A percentile compares a stretch with the other conserved stretches of the same genome.
phyloP scores from a whole-genome alignment of 306 rosid genomes.

The Quercus cerris region DNA sequence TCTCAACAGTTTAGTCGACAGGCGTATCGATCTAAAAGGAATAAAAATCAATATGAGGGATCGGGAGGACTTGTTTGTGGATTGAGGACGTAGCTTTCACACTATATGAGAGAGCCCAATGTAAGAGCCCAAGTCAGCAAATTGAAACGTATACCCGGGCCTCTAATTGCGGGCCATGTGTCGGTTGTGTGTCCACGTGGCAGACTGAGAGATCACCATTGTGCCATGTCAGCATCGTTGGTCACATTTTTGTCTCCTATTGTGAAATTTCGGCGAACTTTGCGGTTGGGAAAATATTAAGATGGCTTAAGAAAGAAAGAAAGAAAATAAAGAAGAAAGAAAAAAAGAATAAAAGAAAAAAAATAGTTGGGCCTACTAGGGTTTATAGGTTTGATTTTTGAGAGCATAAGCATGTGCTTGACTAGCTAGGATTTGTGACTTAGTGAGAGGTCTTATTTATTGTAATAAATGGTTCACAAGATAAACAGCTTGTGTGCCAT shows the following conservation, averaged over 20 bases:
- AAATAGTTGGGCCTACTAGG: conserved; percentile 38
- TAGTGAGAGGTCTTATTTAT: background rate
- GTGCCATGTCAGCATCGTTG: conserved; percentile 41
- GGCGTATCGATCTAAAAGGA: conserved; percentile 6
- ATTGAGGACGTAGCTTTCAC: conserved; percentile 12
- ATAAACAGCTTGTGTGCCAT: background rate
- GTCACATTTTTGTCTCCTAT: background rate
- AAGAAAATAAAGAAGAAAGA: background rate
- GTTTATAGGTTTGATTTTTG: conserved; percentile 47
- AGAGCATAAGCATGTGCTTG: conserved; percentile 49
- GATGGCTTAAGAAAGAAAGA: background rate
- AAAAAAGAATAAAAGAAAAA: background rate
- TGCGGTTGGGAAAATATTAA: conserved; percentile 34
- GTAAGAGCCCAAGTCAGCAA: conserved; percentile 7
- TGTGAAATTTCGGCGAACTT: conserved; percentile 43
- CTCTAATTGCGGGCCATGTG: conserved; percentile 37
- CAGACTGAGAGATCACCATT: background rate
- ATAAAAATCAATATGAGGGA: conserved; percentile 22
- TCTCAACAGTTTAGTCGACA: conserved; percentile 4
- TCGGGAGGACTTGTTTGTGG: no score
- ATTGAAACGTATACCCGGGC: conserved; percentile 12
- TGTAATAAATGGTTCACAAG: background rate
- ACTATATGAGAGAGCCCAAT: no score
- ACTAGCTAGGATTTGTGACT: conserved; percentile 25
- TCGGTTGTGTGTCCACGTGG: conserved; percentile 8